Base-by-base conservation (phyloP, 2,329 filamentous ascomycete species). In the Aureobasidium subglaciale region DNA sequence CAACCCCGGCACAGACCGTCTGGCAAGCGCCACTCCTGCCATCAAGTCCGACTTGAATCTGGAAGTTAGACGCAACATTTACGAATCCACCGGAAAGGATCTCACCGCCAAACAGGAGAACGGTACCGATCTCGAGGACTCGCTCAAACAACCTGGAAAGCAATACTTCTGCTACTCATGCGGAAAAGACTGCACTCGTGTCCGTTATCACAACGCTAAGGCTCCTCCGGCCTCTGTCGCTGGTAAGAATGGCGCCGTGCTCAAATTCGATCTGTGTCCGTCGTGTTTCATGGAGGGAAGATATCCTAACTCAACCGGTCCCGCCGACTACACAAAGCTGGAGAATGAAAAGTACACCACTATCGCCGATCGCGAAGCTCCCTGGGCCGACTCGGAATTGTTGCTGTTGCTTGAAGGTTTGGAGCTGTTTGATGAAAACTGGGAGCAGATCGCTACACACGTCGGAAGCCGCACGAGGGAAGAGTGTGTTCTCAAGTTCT, bases 401-500 rank as follows among this genome's bases (percentile, higher is more conserved):
- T 77, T 99, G n/a, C 79, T 90, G 48, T 80, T 99, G 34, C 80
- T 99, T 6, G 93, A 99, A 70, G 95, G 84, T 8, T 77, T 99
- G 46, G 93, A 99, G 73, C 82, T 87, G 63, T 96, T 92, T 64
- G 92, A 97, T 61, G 92, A 97, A 59, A 90, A 97, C 72, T 99
- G 93, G 93, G 86, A 88, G 57, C 84, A 89, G 64, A 91, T 99
- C 62, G 86, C 95, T 1, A 90, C 92, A 60, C 88, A 96, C 66
- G 93, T 99, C 40, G 88, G 88, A 46, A 95, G 90, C 2, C 85
- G 92, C 58, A 96, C 90, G 1, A 82, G 90, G 53, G 95, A 99
- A 70, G 92, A 99, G 73, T 99, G 93, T 69, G 92, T 97, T 15
- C 80, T 97, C 64, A 93, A 96, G 69, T 99, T 99, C 75, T 72